Evolutionary conservation across 805 yeast genomes (phyloP).

Genomic region (Spathaspora sp.): DNA sequence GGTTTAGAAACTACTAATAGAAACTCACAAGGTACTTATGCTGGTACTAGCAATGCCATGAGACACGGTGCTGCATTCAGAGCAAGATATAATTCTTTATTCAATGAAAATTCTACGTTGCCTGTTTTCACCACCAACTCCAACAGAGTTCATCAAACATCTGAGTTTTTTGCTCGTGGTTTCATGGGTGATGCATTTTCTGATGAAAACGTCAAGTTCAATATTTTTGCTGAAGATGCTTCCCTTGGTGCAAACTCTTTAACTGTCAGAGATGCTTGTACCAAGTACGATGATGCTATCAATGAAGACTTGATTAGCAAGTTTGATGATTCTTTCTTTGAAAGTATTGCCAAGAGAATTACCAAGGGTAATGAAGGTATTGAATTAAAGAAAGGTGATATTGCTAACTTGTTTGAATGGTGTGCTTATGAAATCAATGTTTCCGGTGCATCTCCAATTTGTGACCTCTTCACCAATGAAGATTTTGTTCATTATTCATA

Average conservation of each 20-base stretch:
- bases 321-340: slow-evolving; percentile 39
- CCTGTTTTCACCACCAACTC: slow-evolving; percentile 51
- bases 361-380: slow-evolving; percentile 49
- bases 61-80: slow-evolving; percentile 43
- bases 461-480: slow-evolving; percentile 58
- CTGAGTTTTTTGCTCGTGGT: slow-evolving; percentile 50
- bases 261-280: slow-evolving; percentile 44
- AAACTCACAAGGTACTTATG: slow-evolving; percentile 36
- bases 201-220: slow-evolving; percentile 12
- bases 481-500: slow-evolving; percentile 63
- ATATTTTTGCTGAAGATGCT: slow-evolving; percentile 41
- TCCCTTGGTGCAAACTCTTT: slow-evolving; percentile 51
- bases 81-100: slow-evolving; percentile 42
- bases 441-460: slow-evolving; percentile 58
- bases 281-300: slow-evolving; percentile 27
- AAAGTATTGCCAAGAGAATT: slow-evolving; percentile 52
- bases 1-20: slow-evolving; percentile 49
- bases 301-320: slow-evolving; percentile 18
- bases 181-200: slow-evolving; percentile 44
- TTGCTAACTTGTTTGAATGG: slow-evolving; percentile 46
- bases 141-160: slow-evolving; percentile 50
- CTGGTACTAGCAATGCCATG: slow-evolving; percentile 46
- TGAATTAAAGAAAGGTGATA: slow-evolving; percentile 48
- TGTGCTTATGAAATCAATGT: slow-evolving; percentile 75
- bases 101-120: slow-evolving; percentile 25